Percentiles rank a stretch among this genome's conserved stretches.
Conservation (phyloP, 2,329 filamentous ascomycete genomes). For the Claviceps capensis region DNA sequence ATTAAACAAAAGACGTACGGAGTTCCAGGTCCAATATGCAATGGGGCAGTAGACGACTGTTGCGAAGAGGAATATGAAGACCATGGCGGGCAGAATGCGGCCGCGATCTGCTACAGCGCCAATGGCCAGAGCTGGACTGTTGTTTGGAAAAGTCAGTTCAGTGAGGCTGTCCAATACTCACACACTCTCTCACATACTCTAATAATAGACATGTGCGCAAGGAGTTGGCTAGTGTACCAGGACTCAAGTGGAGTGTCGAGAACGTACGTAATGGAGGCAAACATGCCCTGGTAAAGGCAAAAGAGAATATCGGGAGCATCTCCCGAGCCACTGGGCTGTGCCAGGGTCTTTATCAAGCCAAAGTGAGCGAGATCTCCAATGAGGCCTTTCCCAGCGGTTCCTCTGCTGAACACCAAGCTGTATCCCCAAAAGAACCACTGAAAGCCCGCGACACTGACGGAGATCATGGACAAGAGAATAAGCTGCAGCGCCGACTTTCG, state of each 20-base stretch:
- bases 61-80: conserved; percentile 59
- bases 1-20: conserved; percentile 9
- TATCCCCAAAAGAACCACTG: conserved; percentile 98
- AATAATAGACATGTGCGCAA: too few species aligned
- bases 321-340: conserved; percentile 55
- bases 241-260: not conserved
- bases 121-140: conserved; percentile 41
- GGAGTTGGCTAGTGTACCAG: too few species aligned
- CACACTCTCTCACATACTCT: too few species aligned
- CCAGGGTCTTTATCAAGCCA: conserved; percentile 66
- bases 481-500: conserved; percentile 80
- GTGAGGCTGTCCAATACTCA: too few species aligned
- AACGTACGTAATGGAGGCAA: conserved; percentile 72
- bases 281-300: conserved; percentile 81
- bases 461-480: conserved; percentile 75
- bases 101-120: conserved; percentile 48
- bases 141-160: not conserved
- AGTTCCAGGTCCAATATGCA: conserved; percentile 69
- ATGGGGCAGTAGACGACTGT: conserved; percentile 61
- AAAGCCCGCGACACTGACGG: conserved; percentile 65
- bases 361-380: conserved; percentile 73
- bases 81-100: conserved; percentile 44
- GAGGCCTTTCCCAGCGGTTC: conserved; percentile 50
- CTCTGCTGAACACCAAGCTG: conserved; percentile 71
- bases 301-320: conserved; percentile 73